phyloP scores from a whole-genome alignment of 768 basidiomycete genomes.

The Dioszegia hungarica region DNA sequence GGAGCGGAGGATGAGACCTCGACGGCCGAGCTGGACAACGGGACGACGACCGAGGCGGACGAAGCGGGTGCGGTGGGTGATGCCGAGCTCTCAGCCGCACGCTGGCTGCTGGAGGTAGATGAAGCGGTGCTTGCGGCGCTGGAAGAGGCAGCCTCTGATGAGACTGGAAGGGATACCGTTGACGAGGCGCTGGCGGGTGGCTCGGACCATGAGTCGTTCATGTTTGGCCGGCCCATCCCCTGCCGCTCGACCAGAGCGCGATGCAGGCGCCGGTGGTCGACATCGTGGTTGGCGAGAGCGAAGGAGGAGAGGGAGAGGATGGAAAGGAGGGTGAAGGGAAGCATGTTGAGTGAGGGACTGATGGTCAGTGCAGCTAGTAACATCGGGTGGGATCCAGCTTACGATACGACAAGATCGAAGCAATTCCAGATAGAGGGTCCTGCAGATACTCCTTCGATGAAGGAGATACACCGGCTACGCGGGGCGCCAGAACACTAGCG shows the following conservation, averaged over 20 bases:
- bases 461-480: too few species aligned
- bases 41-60: conserved; percentile 1
- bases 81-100: too few species aligned
- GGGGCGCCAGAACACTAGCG: too few species aligned
- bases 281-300: neutral
- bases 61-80: too few species aligned
- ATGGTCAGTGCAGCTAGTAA: too few species aligned
- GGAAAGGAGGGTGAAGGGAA: conserved; percentile 5
- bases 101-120: too few species aligned
- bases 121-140: too few species aligned
- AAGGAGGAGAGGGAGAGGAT: neutral
- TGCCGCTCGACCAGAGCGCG: neutral
- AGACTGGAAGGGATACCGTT: neutral
- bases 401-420: neutral
- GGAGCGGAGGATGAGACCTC: conserved; percentile 3
- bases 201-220: conserved; percentile 4
- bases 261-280: neutral
- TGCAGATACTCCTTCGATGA: neutral
- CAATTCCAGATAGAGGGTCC: neutral
- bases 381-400: too few species aligned
- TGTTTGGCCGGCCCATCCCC: neutral
- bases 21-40: conserved; percentile 1
- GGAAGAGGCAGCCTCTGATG: neutral
- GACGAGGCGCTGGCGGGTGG: neutral
- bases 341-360: neutral